phyloP scores from a whole-genome alignment of 345 rosid genomes.

The Pugionium cornutum region DNA sequence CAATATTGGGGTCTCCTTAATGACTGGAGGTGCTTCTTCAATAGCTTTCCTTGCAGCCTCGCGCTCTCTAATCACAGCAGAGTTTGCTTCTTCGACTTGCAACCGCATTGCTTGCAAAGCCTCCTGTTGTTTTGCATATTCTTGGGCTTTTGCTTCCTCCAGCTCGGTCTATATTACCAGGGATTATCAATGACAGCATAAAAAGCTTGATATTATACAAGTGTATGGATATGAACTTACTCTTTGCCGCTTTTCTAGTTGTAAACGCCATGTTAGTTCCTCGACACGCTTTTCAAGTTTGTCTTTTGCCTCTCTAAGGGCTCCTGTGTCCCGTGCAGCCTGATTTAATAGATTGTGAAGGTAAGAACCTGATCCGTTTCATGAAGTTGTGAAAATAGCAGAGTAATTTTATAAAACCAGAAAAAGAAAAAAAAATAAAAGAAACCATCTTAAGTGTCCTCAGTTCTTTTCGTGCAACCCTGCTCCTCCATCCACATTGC shows the following conservation, averaged over 20 bases:
- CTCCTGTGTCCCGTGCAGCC: slow-evolving; percentile 97
- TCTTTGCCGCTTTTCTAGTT: slow-evolving; percentile 83
- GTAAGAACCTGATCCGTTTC: slow-evolving; percentile 30
- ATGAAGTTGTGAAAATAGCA: slow-evolving; percentile 8
- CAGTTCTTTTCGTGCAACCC: slow-evolving; percentile 92
- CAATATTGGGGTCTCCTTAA: slow-evolving; percentile 93
- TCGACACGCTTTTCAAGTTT: slow-evolving; percentile 90
- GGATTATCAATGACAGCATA: slow-evolving; percentile 16
- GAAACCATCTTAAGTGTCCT: slow-evolving; percentile 87
- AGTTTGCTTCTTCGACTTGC: slow-evolving; percentile 71
- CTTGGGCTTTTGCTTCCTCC: slow-evolving; percentile 89
- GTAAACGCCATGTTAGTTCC: slow-evolving; percentile 78
- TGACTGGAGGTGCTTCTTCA: slow-evolving; percentile 95
- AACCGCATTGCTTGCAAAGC: slow-evolving; percentile 69
- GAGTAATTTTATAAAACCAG: background rate
- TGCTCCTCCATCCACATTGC: slow-evolving; percentile 98
- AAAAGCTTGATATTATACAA: slow-evolving; percentile 20
- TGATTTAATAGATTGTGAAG: slow-evolving; percentile 41
- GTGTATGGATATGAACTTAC: slow-evolving; percentile 47
- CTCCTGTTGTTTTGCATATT: slow-evolving; percentile 74
- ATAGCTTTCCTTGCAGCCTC: slow-evolving; percentile 94
- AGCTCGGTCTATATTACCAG: slow-evolving; percentile 59
- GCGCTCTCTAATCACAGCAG: slow-evolving; percentile 67
- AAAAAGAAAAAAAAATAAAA: background rate
- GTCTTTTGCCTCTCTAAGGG: slow-evolving; percentile 90